These are phyloP conservation scores for Plantago rigida DNA, from an alignment of 305 asterid genomes.

Conservation along the genomic window DNA sequence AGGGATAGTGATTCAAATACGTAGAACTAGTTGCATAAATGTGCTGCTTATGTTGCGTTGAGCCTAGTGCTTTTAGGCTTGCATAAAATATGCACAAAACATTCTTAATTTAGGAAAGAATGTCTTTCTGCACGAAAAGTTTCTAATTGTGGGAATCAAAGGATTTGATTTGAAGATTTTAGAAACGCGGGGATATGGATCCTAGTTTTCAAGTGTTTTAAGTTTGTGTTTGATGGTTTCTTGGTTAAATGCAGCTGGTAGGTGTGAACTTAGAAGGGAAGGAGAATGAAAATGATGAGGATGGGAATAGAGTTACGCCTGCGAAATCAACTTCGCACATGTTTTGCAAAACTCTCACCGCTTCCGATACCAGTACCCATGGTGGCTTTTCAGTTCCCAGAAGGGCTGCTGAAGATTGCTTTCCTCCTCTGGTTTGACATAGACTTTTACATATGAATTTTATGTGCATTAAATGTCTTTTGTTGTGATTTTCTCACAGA, in stretches of 20 bases:
- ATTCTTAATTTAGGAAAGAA: no score
- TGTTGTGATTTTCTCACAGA: constrained; percentile 13
- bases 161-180: neutral
- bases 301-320: constrained; percentile 44
- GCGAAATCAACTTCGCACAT: constrained; percentile 76
- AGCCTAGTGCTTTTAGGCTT: no score
- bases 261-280: constrained; percentile 44
- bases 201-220: neutral
- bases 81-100: no score
- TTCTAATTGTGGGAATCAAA: neutral
- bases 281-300: constrained; percentile 52
- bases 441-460: constrained; percentile 2
- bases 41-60: neutral
- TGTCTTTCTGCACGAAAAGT: no score
- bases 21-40: neutral
- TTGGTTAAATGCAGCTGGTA: constrained; percentile 30
- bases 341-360: constrained; percentile 97
- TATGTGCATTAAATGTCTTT: constrained; percentile 7
- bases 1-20: neutral
- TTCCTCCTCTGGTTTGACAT: constrained; percentile 77
- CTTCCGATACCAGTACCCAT: constrained; percentile 96
- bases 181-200: neutral
- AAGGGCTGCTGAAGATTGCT: constrained; percentile 98
- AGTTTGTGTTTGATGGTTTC: neutral
- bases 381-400: constrained; percentile 99